Conservation (phyloP, 2,329 filamentous ascomycete genomes). For the Colletotrichum sp. region DNA sequence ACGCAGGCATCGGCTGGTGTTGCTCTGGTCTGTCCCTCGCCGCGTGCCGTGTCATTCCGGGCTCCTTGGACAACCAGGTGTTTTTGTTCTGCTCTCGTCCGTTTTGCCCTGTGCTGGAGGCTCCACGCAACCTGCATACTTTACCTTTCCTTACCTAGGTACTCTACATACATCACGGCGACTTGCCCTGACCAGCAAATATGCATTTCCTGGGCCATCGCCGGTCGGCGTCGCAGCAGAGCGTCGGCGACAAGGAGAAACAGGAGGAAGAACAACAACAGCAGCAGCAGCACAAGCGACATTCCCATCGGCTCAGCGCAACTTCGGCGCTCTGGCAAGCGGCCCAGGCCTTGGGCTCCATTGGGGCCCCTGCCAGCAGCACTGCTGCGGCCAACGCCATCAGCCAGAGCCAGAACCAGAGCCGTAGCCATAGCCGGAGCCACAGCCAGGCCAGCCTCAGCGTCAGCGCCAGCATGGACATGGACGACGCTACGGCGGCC, state of each 20-base stretch:
- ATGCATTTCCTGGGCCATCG: conserved; percentile 20
- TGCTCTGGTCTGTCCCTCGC: background rate
- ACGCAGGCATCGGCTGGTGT: background rate
- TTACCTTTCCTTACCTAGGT: background rate
- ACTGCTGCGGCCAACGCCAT: conserved; percentile 12
- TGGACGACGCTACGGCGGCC: conserved; percentile 19
- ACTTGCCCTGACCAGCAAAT: background rate
- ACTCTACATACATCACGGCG: background rate
- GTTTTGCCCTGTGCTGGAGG: background rate
- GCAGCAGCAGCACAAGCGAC: conserved; percentile 6
- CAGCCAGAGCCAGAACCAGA: conserved; percentile 10
- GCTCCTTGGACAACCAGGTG: background rate
- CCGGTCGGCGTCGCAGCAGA: conserved; percentile 15
- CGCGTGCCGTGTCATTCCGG: background rate
- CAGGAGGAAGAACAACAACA: conserved; percentile 3
- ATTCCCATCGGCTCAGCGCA: conserved; percentile 7
- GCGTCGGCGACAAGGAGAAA: conserved; percentile 9
- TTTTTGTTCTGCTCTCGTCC: background rate
- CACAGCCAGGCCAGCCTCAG: conserved; percentile 16
- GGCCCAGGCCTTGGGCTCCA: conserved; percentile 16
- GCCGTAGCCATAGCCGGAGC: conserved; percentile 5
- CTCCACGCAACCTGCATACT: background rate
- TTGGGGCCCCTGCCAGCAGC: conserved; percentile 11
- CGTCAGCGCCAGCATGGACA: conserved; percentile 16
- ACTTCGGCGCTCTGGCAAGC: conserved; percentile 17